phyloP scores from a whole-genome alignment of 345 rosid species.

The Lagerstroemia speciosa region DNA sequence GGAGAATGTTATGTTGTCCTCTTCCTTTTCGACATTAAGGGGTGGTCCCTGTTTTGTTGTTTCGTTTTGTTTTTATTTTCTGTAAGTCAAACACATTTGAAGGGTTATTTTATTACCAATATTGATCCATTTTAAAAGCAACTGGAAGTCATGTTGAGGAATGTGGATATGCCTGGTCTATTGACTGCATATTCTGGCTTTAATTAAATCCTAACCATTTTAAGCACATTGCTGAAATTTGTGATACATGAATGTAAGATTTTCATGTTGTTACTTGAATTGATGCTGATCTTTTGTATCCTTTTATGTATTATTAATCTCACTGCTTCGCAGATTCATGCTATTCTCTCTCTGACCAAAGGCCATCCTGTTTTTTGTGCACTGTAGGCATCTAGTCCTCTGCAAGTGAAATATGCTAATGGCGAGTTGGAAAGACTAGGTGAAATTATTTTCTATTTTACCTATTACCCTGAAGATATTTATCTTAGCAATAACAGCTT shows the following conservation, averaged over 20 bases:
- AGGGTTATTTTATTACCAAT: not conserved
- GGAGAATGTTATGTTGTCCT: not conserved
- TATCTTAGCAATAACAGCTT: no score
- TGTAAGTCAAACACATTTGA: not conserved
- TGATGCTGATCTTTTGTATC: not conserved
- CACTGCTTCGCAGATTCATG: not conserved
- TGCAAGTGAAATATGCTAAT: conserved; percentile 99
- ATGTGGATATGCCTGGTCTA: not conserved
- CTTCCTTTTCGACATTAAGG: not conserved
- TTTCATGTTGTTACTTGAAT: not conserved
- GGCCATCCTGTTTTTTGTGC: conserved; percentile 5
- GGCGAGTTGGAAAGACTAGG: conserved; percentile 99
- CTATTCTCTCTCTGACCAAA: conserved; percentile 17
- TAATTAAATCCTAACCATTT: not conserved
- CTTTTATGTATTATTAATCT: not conserved
- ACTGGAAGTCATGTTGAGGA: not conserved
- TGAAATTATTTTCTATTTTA: conserved; percentile 18
- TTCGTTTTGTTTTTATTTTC: not conserved
- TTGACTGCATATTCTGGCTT: not conserved
- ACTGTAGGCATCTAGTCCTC: conserved; percentile 85
- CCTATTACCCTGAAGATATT: conserved; percentile 7
- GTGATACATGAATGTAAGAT: not conserved
- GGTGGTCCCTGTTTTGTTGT: not conserved
- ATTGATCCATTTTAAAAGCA: not conserved
- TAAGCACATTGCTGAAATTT: not conserved